phyloP scores from a whole-genome alignment of 2,329 filamentous ascomycete species.

The Alternaria arborescens region DNA sequence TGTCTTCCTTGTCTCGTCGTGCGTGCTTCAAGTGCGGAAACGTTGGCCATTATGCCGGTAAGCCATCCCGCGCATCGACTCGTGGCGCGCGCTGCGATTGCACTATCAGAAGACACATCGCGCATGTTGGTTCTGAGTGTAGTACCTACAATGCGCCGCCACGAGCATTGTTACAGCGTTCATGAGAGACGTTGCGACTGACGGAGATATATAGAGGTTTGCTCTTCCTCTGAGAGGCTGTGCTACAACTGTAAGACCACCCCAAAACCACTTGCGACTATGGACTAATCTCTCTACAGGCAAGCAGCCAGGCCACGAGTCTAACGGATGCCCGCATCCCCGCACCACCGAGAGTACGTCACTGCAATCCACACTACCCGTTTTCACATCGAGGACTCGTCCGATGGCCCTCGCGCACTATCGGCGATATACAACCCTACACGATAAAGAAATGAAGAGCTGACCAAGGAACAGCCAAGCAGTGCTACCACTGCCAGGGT shows the following conservation, averaged over 20 bases:
- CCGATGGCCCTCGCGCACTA: neutral
- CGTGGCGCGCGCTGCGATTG: conserved; percentile 29
- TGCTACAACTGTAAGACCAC: conserved; percentile 93
- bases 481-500: conserved; percentile 99
- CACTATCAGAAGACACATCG: conserved; percentile 23
- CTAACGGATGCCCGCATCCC: conserved; percentile 94
- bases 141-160: conserved; percentile 32
- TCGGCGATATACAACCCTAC: neutral
- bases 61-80: conserved; percentile 31
- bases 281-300: conserved; percentile 54
- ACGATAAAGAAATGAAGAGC: conserved; percentile 1
- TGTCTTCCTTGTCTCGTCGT: conserved; percentile 63
- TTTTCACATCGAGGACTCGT: neutral
- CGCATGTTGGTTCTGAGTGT: conserved; percentile 17
- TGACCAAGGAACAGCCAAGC: conserved; percentile 72
- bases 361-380: conserved; percentile 2
- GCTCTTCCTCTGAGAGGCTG: conserved; percentile 95
- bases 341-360: conserved; percentile 87
- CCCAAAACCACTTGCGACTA: conserved; percentile 9
- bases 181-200: conserved; percentile 26
- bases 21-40: conserved; percentile 65
- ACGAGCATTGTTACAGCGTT: conserved; percentile 16
- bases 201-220: conserved; percentile 72
- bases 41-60: conserved; percentile 63
- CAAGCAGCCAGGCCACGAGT: conserved; percentile 95